Evolutionary conservation across 2,329 filamentous ascomycete genomes (phyloP).

Genomic region (Xylaria sp.): DNA sequence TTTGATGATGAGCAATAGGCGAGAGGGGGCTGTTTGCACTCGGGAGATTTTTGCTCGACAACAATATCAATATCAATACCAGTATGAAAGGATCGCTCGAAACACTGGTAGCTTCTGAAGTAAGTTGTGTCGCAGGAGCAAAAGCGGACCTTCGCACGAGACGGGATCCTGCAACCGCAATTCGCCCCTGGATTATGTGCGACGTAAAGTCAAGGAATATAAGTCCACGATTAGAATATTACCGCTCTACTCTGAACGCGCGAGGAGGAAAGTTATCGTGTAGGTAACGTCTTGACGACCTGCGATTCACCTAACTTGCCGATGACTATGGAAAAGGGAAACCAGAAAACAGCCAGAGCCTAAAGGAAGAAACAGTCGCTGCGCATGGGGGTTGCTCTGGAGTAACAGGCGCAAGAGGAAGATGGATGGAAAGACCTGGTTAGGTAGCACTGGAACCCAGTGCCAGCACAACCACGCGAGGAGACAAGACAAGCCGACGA

Average conservation of each 20-base stretch:
- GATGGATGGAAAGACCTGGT: slow-evolving; percentile 21
- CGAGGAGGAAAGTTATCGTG: slow-evolving; percentile 10
- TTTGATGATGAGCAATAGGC: slow-evolving; percentile 33
- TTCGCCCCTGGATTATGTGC: slow-evolving; percentile 32
- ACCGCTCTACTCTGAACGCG: slow-evolving; percentile 25
- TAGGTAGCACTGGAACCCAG: slow-evolving; percentile 35
- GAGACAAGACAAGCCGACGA: slow-evolving; percentile 24
- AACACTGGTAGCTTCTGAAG: slow-evolving; percentile 50
- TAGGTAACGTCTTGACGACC: slow-evolving; percentile 22
- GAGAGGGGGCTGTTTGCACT: slow-evolving; percentile 22
- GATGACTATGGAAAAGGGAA: slow-evolving; percentile 21
- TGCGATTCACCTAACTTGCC: slow-evolving; percentile 24
- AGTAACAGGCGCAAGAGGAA: slow-evolving; percentile 23
- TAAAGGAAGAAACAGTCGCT: slow-evolving; percentile 19
- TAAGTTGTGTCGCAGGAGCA: slow-evolving; percentile 54
- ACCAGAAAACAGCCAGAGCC: slow-evolving; percentile 15
- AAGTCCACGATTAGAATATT: slow-evolving; percentile 27
- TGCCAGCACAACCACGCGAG: slow-evolving; percentile 33
- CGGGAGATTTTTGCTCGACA: slow-evolving; percentile 16
- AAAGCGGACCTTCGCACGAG: slow-evolving; percentile 43
- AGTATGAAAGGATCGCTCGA: slow-evolving; percentile 47
- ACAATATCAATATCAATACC: slow-evolving; percentile 9
- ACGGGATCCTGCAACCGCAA: slow-evolving; percentile 35
- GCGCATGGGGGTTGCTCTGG: slow-evolving; percentile 19
- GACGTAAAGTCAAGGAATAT: slow-evolving; percentile 15